These are phyloP conservation scores for Fusarium nurragi DNA, from an alignment of 2,329 filamentous ascomycete species.

Conservation along the genomic window DNA sequence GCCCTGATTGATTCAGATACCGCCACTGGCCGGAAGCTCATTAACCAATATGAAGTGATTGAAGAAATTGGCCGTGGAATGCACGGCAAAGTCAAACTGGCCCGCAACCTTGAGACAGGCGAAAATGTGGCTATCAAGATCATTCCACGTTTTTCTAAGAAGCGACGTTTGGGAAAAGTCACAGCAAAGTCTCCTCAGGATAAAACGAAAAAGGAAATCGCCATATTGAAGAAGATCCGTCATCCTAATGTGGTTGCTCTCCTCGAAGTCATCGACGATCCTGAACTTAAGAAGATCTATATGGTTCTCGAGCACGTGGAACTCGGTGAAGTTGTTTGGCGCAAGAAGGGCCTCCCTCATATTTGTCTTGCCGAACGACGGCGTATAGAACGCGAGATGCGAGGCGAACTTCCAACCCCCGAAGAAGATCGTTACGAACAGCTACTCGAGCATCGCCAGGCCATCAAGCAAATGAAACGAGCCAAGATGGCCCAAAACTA, in stretches of 20 bases:
- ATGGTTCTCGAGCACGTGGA: constrained; percentile 97
- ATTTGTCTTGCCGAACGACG: constrained; percentile 85
- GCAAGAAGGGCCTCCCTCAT: constrained; percentile 84
- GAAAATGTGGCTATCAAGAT: constrained; percentile 97
- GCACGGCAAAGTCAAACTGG: constrained; percentile 97
- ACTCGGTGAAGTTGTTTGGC: constrained; percentile 92
- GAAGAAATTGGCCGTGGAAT: constrained; percentile 95
- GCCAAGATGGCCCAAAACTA: constrained; percentile 62
- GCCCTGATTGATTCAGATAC: constrained; percentile 90
- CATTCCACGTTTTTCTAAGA: constrained; percentile 94
- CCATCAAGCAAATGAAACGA: constrained; percentile 65
- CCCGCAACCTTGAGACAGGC: constrained; percentile 78
- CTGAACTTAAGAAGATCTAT: constrained; percentile 96
- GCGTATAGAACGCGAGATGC: constrained; percentile 78
- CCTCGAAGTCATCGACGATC: constrained; percentile 97
- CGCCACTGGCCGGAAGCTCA: constrained; percentile 90
- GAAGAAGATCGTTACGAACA: constrained; percentile 70
- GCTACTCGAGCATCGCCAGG: constrained; percentile 67
- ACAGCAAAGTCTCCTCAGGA: constrained; percentile 71
- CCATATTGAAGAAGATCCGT: constrained; percentile 96
- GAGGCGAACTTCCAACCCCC: constrained; percentile 65
- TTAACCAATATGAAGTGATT: constrained; percentile 98
- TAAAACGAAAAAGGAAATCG: constrained; percentile 94
- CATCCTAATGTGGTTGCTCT: constrained; percentile 97
- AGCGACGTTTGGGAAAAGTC: constrained; percentile 87